These are phyloP conservation scores for Cinchona pubescens DNA, from an alignment of 257 asterid genomes.

Conservation along the genomic window DNA sequence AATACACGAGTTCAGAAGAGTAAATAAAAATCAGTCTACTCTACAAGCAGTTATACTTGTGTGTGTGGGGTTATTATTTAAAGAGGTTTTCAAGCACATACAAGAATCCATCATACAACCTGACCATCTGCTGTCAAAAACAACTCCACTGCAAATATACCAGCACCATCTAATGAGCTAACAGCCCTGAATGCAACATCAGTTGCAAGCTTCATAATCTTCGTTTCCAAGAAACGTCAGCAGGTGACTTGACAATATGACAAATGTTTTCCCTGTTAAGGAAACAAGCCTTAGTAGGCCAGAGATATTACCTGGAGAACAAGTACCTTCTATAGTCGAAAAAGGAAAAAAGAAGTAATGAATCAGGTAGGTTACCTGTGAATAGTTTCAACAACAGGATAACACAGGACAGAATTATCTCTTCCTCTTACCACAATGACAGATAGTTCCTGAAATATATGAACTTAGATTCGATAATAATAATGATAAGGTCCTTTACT, in stretches of 20 bases:
- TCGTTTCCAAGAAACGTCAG: conserved; percentile 72
- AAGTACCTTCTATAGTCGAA: neutral
- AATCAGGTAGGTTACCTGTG: conserved; percentile 56
- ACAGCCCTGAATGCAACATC: conserved; percentile 82
- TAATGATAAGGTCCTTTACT: neutral
- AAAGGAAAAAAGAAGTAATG: neutral
- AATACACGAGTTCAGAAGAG: conserved; percentile 2
- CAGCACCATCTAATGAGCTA: conserved; percentile 93
- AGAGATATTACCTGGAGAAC: conserved; percentile 4
- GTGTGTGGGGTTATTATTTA: neutral
- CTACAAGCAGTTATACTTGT: neutral
- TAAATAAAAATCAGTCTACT: neutral
- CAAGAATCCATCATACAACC: conserved; percentile 40
- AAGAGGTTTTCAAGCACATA: neutral
- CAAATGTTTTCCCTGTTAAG: conserved; percentile 82
- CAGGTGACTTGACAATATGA: conserved; percentile 93
- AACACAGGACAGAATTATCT: conserved; percentile 58
- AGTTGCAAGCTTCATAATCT: conserved; percentile 61
- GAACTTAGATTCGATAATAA: neutral
- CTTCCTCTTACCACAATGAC: conserved; percentile 92
- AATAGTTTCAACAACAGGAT: conserved; percentile 88
- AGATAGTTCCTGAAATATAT: conserved; percentile 71
- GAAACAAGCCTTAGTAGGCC: neutral
- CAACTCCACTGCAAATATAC: conserved; percentile 88
- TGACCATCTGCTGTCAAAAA: conserved; percentile 87